Percentiles rank a stretch among this genome's conserved stretches.
Conservation (phyloP, 1,284 basidiomycete genomes). For the Ustilago vetiveriae region DNA sequence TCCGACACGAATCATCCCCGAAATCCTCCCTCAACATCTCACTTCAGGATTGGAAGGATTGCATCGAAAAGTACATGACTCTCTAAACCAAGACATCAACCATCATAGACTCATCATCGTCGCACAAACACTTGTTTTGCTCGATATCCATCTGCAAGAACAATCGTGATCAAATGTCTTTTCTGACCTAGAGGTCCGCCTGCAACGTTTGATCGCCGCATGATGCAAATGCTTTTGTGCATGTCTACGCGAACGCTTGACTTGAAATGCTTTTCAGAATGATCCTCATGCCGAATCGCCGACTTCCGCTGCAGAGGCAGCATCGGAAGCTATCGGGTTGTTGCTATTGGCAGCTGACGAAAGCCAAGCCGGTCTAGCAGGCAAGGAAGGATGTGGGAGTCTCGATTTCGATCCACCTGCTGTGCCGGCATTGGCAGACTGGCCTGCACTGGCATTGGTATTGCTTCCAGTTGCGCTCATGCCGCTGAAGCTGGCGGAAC, state of each 20-base stretch:
- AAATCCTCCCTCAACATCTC: too few species aligned
- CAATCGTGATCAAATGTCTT: too few species aligned
- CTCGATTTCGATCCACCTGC: not conserved
- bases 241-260: too few species aligned
- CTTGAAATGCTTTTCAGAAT: too few species aligned
- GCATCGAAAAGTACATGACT: slow-evolving; percentile 39
- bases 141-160: too few species aligned
- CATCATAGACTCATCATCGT: not conserved
- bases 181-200: too few species aligned
- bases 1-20: too few species aligned
- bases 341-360: not conserved
- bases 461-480: slow-evolving; percentile 3
- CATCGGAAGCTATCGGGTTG: too few species aligned
- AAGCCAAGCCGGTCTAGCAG: slow-evolving; percentile 37
- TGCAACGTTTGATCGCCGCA: too few species aligned
- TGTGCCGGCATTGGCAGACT: not conserved
- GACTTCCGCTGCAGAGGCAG: not conserved
- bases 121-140: not conserved
- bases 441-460: not conserved
- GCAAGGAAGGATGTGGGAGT: slow-evolving; percentile 31
- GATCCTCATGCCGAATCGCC: not conserved
- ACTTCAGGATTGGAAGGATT: slow-evolving; percentile 24
- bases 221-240: not conserved
- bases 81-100: slow-evolving; percentile 5
- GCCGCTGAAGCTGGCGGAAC: slow-evolving; percentile 32